Evolutionary conservation across 352 stramenopile species (phyloP).

Genomic region (Pythium vanterpoolii): DNA sequence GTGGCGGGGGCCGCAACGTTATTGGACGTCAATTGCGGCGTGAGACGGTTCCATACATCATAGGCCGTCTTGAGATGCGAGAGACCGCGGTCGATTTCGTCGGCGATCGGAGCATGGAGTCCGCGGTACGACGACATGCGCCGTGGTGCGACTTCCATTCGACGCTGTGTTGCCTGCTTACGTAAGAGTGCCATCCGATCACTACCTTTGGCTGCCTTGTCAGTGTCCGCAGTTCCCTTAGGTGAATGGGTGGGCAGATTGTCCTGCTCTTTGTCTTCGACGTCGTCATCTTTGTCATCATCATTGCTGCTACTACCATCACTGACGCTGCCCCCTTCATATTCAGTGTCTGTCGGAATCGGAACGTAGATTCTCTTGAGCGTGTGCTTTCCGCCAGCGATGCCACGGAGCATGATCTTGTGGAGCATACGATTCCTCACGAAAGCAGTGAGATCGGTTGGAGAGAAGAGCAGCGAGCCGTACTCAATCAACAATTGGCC

Average conservation of each 20-base stretch:
- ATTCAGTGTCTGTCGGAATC: not conserved
- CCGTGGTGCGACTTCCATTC: slow-evolving; percentile 11
- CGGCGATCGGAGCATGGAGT: slow-evolving; percentile 11
- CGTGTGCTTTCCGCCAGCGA: slow-evolving; percentile 22
- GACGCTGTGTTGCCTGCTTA: slow-evolving; percentile 15
- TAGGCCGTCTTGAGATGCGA: slow-evolving; percentile 18
- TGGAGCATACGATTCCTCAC: slow-evolving; percentile 38
- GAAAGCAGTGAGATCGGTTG: slow-evolving; percentile 56
- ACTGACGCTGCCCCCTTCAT: slow-evolving; percentile 1
- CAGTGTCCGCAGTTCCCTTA: not conserved
- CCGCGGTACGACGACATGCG: slow-evolving; percentile 22
- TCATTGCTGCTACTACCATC: not conserved
- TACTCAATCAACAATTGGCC: slow-evolving; percentile 49
- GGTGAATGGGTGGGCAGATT: not conserved
- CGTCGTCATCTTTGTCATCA: not conserved
- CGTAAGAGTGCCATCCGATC: not conserved
- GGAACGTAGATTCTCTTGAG: slow-evolving; percentile 8
- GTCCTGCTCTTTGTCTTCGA: not conserved
- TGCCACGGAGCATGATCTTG: slow-evolving; percentile 22
- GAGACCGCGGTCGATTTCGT: slow-evolving; percentile 17
- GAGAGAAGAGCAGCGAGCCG: slow-evolving; percentile 58
- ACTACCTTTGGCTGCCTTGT: not conserved
- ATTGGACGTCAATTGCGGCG: slow-evolving; percentile 18
- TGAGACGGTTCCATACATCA: slow-evolving; percentile 25
- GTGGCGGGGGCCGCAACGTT: slow-evolving; percentile 16